Base-by-base conservation (phyloP, 331 rosid species). In the Quercus phellos region DNA sequence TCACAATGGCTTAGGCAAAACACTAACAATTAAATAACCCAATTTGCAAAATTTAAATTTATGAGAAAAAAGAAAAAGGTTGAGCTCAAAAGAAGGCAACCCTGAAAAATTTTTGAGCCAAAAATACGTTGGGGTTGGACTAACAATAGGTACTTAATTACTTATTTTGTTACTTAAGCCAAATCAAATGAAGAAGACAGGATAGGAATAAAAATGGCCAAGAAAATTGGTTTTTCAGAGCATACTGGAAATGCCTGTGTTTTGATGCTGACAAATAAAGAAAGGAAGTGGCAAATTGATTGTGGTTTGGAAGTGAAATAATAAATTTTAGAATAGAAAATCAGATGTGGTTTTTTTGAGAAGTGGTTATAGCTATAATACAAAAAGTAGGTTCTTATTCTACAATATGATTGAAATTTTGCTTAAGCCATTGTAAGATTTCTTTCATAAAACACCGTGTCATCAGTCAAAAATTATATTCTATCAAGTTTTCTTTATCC, bases 191-290 rank as follows among this genome's bases (percentile, higher is more conserved):
- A 26, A 12, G 46, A 54, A 32, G 54, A 75, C 64, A 55, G 38
- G 55, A 43, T 59, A 77, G 68, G 46, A 66, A 68, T 5, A 59
- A 70, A 55, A 8, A 43, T 19, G 68, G 51, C 63, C 38, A 54
- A 84, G 76, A 78, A 79, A 79, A 71, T 51, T 21, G 68, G 60
- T 75, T 30, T 82, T 76, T 78, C 18, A 18, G 63, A 79, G 78
- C 61, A 75, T 79, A 38, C 86, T 73, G 60, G 55, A 77, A 77
- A 50, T 79, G 73, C 68, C 61, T 24, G 56, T n/a, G 58, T 38
- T 64, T 73, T 58, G 72, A 64, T 53, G 73, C 64, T 63, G 73
- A 70, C 72, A 34, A 77, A 21, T 54, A 71, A 46, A 34, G 68
- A 66, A 46, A 78, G 55, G 76, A 59, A 80, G 70, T 35, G 75